Percentiles rank a stretch among this genome's conserved stretches.
Conservation (phyloP, 371 early-diverging fungal genomes). For the Mortierella sp. region DNA sequence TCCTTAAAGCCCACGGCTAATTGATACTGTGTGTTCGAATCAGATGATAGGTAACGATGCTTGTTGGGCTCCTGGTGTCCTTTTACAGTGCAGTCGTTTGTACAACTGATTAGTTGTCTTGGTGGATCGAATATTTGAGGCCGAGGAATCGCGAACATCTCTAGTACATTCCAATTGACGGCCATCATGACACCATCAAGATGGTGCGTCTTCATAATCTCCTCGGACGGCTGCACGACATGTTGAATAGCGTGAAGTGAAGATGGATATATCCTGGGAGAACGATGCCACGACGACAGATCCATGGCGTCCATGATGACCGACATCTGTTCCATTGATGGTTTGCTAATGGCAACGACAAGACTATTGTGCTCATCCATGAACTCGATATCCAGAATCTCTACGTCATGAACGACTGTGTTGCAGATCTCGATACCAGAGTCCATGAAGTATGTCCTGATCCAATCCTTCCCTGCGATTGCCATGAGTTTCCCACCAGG, state of each 20-base stretch:
- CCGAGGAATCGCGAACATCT: conserved; percentile 22
- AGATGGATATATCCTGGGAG: conserved; percentile 11
- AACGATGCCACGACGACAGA: conserved; percentile 14
- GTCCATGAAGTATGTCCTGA: conserved; percentile 23
- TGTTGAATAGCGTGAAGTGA: conserved; percentile 20
- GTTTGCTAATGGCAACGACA: conserved; percentile 11
- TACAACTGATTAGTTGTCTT: too few relatives aligned
- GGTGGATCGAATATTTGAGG: not conserved
- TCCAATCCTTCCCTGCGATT: conserved; percentile 17
- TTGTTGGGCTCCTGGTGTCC: not conserved
- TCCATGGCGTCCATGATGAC: conserved; percentile 23
- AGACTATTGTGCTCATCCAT: conserved; percentile 27
- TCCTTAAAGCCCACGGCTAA: conserved; percentile 21
- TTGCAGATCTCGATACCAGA: conserved; percentile 22
- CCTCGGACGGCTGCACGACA: not conserved
- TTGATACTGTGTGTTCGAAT: conserved; percentile 3
- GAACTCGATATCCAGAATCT: conserved; percentile 19
- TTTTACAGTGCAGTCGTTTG: too few relatives aligned
- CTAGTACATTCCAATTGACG: conserved; percentile 18
- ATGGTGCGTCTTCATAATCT: too few relatives aligned
- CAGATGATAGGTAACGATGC: conserved; percentile 6
- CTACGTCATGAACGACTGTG: conserved; percentile 2
- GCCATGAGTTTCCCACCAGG: conserved; percentile 13
- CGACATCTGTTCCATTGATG: conserved; percentile 12
- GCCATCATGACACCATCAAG: conserved; percentile 12